Conservation (phyloP, 2,329 filamentous ascomycete species). For the Aureobasidium melanogenum region DNA sequence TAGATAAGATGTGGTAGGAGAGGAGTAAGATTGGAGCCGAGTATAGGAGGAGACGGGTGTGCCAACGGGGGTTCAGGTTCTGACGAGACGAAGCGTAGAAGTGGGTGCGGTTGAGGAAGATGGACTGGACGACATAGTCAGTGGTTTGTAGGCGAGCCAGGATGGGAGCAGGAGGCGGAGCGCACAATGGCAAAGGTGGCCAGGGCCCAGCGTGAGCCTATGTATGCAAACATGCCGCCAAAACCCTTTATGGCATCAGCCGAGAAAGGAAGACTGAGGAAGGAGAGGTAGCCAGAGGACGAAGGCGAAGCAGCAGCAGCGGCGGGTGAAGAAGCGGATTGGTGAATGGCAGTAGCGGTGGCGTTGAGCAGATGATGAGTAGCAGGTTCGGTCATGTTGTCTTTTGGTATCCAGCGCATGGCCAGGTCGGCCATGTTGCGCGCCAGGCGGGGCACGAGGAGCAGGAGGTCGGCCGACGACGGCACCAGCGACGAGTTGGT, state of each 20-base stretch:
- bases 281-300: slow-evolving; percentile 11
- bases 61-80: slow-evolving; percentile 66
- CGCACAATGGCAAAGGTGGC: slow-evolving; percentile 69
- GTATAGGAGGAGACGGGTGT: slow-evolving; percentile 60
- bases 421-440: slow-evolving; percentile 57
- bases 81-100: slow-evolving; percentile 87
- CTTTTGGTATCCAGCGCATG: slow-evolving; percentile 43
- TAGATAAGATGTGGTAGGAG: slow-evolving; percentile 53
- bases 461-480: slow-evolving; percentile 46
- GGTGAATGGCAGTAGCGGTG: slow-evolving; percentile 34
- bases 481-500: slow-evolving; percentile 1
- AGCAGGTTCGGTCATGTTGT: slow-evolving; percentile 42
- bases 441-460: slow-evolving; percentile 61
- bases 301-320: not conserved
- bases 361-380: slow-evolving; percentile 25
- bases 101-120: slow-evolving; percentile 82
- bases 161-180: not conserved
- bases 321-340: slow-evolving; percentile 27
- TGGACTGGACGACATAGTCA: slow-evolving; percentile 43
- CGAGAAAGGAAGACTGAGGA: slow-evolving; percentile 25
- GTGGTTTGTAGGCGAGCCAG: not conserved
- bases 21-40: slow-evolving; percentile 63
- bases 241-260: slow-evolving; percentile 56
- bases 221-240: slow-evolving; percentile 80
- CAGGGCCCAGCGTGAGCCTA: slow-evolving; percentile 86